Base-by-base conservation (phyloP, 305 asterid genomes). In the Solanum chacoense region DNA sequence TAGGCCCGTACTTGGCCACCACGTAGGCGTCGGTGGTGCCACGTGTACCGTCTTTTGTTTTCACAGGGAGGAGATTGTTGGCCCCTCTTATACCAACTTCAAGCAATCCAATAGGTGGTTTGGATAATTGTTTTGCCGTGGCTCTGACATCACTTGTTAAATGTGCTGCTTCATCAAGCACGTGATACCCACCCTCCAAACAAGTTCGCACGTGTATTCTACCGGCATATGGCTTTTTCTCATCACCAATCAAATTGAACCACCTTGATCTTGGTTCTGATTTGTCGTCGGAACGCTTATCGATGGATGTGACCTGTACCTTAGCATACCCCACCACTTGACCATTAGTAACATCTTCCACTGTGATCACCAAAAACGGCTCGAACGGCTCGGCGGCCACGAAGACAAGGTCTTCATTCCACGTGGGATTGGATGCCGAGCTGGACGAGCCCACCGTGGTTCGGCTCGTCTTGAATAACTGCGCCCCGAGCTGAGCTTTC, bases 381-480 rank as follows among this genome's bases (percentile, higher is more conserved):
- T 97, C 99, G 63, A 97, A 97, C 89, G 99, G 99, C 95, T 97
- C 99, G 36, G 98, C 98, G 7, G 98, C 98, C 3, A 97, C 98
- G 88, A 97, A 97, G 11, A 96, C 89, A 3, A 96, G 90, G 36
- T 96, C 99, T 94, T 96, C 99, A 29, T 95, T 95, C 99, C 99
- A 97, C 90, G 95, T 94, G 1, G 99, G 99, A 72, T 93, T 95
- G 18, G 93, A 89, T 6, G 90, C 88, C 29, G 90, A 88, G 89
- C 90, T 90, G 22, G 94, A 78, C 1, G 93, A 89, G 75, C 94
- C 93, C 3, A 93, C 86, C 36, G 83, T 85, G 0, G 94, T 95
- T 28, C 98, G 95, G 94, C 98, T 95, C 20, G 99, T 96, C 90
- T 95, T 96, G 85, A 95, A 95, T 36, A 94, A 90, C 93, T 97